These are phyloP conservation scores for Panaeolus cyanescens DNA, from an alignment of 768 basidiomycete genomes.

Conservation along the genomic window DNA sequence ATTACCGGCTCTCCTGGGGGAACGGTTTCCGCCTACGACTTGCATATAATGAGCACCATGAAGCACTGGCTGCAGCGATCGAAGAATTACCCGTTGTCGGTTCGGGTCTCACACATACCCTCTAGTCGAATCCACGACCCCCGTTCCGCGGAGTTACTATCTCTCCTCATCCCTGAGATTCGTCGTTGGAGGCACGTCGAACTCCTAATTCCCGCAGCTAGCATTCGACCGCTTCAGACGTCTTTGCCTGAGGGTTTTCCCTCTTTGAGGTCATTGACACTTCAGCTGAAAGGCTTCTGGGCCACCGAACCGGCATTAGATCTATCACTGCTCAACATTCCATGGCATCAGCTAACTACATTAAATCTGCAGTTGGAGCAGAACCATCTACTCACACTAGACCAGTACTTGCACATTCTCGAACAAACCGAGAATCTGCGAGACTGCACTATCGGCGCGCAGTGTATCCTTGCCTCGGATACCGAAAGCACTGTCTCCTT, in stretches of 20 bases:
- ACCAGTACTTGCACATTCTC: slow-evolving; percentile 36
- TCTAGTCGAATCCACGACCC: slow-evolving; percentile 15
- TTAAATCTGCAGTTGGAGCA: slow-evolving; percentile 38
- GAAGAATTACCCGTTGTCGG: slow-evolving; percentile 29
- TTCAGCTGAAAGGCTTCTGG: slow-evolving; percentile 30
- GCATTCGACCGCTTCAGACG: slow-evolving; percentile 24
- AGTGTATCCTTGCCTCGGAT: slow-evolving; percentile 25
- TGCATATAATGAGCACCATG: slow-evolving; percentile 24
- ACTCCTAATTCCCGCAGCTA: slow-evolving; percentile 32
- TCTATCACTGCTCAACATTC: slow-evolving; percentile 27
- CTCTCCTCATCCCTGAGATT: slow-evolving; percentile 30
- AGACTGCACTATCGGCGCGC: slow-evolving; percentile 32
- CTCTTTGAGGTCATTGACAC: slow-evolving; percentile 29
- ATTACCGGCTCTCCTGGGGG: slow-evolving; percentile 18
- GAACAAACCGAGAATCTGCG: slow-evolving; percentile 30
- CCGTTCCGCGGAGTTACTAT: slow-evolving; percentile 28
- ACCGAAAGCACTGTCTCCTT: slow-evolving; percentile 17
- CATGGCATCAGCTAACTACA: slow-evolving; percentile 41
- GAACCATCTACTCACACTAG: slow-evolving; percentile 33
- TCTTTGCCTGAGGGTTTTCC: slow-evolving; percentile 24
- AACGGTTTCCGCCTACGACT: slow-evolving; percentile 9
- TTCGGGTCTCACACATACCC: slow-evolving; percentile 29
- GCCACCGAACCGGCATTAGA: slow-evolving; percentile 20
- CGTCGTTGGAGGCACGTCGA: slow-evolving; percentile 39
- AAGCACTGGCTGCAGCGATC: slow-evolving; percentile 40